phyloP scores from a whole-genome alignment of 2,329 filamentous ascomycete species.

The Tympanopsis confertula region DNA sequence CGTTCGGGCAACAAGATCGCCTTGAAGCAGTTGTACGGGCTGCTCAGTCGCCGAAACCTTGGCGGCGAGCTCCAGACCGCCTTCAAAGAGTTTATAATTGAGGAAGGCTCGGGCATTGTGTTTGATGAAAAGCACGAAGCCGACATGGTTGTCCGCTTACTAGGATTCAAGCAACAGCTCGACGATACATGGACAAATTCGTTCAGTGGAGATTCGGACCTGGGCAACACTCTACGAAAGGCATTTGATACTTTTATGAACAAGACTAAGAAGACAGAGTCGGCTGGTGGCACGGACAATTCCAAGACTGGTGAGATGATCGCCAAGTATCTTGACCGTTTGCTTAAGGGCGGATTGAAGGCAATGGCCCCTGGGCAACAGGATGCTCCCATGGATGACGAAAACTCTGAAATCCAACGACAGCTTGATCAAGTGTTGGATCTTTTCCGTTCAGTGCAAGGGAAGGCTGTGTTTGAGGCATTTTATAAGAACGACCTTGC shows the following conservation, averaged over 20 bases:
- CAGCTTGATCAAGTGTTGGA: slow-evolving; percentile 89
- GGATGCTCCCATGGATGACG: slow-evolving; percentile 62
- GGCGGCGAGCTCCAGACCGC: slow-evolving; percentile 58
- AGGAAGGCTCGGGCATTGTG: slow-evolving; percentile 66
- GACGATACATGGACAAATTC: slow-evolving; percentile 67
- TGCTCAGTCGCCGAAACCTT: slow-evolving; percentile 63
- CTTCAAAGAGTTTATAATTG: slow-evolving; percentile 70
- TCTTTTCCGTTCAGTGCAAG: slow-evolving; percentile 91
- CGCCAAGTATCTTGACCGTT: slow-evolving; percentile 85
- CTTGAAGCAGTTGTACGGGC: slow-evolving; percentile 64
- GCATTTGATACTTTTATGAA: slow-evolving; percentile 89
- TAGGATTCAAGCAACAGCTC: slow-evolving; percentile 69
- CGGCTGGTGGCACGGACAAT: slow-evolving; percentile 66
- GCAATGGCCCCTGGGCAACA: slow-evolving; percentile 44
- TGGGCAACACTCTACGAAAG: slow-evolving; percentile 70
- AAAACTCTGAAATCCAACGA: slow-evolving; percentile 81
- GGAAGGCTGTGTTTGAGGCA: slow-evolving; percentile 94
- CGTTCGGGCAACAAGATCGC: slow-evolving; percentile 58
- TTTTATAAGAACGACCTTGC: slow-evolving; percentile 99
- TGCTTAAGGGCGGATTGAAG: slow-evolving; percentile 79
- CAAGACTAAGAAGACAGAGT: slow-evolving; percentile 40
- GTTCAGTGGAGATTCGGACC: slow-evolving; percentile 66
- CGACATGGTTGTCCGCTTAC: slow-evolving; percentile 74
- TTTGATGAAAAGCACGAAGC: slow-evolving; percentile 65
- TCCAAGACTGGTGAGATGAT: slow-evolving; percentile 98